A percentile compares a stretch with the other conserved stretches of the same genome.
phyloP scores from a whole-genome alignment of 495 filamentous ascomycete species.

The Penicillium diatomitis region DNA sequence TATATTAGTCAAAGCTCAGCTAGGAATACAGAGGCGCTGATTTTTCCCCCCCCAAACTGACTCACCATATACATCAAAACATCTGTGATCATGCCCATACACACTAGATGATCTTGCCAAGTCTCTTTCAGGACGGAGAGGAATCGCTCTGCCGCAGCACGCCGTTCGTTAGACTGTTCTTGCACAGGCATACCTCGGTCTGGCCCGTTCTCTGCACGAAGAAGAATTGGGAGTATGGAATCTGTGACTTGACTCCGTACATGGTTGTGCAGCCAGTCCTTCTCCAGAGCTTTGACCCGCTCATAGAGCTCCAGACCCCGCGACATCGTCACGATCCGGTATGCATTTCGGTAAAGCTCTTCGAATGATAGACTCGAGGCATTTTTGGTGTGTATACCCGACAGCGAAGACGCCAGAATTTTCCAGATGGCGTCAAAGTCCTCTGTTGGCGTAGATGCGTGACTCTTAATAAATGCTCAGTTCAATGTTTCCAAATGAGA shows the following conservation, averaged over 20 bases:
- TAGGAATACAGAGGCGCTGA: not conserved
- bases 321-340: conserved; percentile 86
- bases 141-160: conserved; percentile 75
- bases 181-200: conserved; percentile 27
- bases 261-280: conserved; percentile 62
- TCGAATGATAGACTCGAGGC: conserved; percentile 88
- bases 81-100: conserved; percentile 96
- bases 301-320: conserved; percentile 79
- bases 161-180: conserved; percentile 61
- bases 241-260: conserved; percentile 55
- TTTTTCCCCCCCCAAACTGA: not conserved
- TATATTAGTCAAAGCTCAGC: not conserved
- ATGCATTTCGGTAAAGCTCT: conserved; percentile 90
- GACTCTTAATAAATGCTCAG: conserved; percentile 37
- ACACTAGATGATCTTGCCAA: conserved; percentile 83
- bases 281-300: conserved; percentile 67
- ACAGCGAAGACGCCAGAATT: conserved; percentile 60
- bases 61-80: conserved; percentile 95
- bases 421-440: conserved; percentile 82
- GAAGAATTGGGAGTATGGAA: conserved; percentile 52
- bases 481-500: not conserved
- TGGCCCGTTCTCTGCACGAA: conserved; percentile 31
- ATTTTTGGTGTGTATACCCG: conserved; percentile 86
- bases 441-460: conserved; percentile 43
- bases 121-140: conserved; percentile 62